Conservation (phyloP, 371 early-diverging fungal genomes). For the Zopfochytrium polystomum region DNA sequence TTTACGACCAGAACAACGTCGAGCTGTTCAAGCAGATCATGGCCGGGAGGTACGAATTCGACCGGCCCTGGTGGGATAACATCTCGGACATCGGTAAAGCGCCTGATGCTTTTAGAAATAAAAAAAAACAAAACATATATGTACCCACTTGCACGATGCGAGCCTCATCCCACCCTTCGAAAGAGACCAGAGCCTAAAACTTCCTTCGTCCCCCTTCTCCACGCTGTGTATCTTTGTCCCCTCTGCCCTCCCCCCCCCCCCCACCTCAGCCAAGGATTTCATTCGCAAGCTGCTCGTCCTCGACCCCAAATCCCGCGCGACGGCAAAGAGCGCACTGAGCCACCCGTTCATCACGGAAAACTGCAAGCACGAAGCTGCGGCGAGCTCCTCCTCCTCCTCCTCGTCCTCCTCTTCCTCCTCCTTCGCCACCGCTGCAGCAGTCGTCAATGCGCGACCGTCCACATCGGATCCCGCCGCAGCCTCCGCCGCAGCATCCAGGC, state of each 20-base stretch:
- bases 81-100: conserved; percentile 65
- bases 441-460: not conserved
- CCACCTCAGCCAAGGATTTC: conserved; percentile 72
- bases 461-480: conserved; percentile 1
- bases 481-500: not conserved
- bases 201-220: not conserved
- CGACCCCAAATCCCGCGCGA: conserved; percentile 70
- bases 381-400: not conserved
- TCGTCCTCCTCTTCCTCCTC: conserved; percentile 1
- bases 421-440: conserved; percentile 8
- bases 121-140: not conserved
- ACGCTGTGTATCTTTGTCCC: not conserved
- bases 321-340: conserved; percentile 68
- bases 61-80: conserved; percentile 77
- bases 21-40: conserved; percentile 73
- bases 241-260: not conserved
- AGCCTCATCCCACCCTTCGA: too few species aligned
- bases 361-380: not conserved
- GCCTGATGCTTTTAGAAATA: too few species aligned
- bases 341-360: conserved; percentile 23
- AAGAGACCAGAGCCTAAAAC: too few species aligned
- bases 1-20: conserved; percentile 65
- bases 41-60: conserved; percentile 74
- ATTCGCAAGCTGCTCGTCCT: conserved; percentile 70
- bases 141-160: not conserved